Evolutionary conservation across 179 eudicot species (phyloP), one percentile per base, ranked within the genome.

Genomic region (Patellifolia procumbens): DNA sequence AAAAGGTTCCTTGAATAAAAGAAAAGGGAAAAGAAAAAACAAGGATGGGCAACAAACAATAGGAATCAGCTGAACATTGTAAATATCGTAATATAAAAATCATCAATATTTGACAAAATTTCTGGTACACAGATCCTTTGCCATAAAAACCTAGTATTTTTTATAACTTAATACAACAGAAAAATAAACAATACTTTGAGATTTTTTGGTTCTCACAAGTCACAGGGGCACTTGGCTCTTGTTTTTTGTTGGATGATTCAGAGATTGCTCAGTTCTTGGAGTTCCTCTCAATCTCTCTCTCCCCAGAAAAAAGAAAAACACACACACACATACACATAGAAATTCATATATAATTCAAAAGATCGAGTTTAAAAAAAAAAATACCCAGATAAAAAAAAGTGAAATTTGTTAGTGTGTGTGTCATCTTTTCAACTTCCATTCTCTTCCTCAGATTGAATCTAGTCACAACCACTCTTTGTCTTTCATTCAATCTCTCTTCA

Each of bases 361-460:
- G 17, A 31, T 7, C 35, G 15, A n/a, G 34, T 3, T 12, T 9
- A 10, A 34, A 75, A 43, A 8, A 13, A 24, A 13, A 39, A 32
- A 65, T n/a, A 53, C 15, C 31, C 15, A 20, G 31, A 8, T 48
- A 45, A 9, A 17, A 17, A 35, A 5, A 15, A 52, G 29, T 7
- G 28, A 9, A 12, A 9, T 10, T 65, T 49, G n/a, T n/a, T n/a
- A n/a, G n/a, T n/a, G n/a, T 42, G 16, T 45, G 31, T 76, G 59
- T 76, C 68, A 70, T 76, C 31, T 69, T 76, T 76, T 69, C 59
- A 69, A 61, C 68, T 68, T 46, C 49, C 63, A 59, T 69, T 60
- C 22, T 62, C 75, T 70, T 70, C 75, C 70, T 48, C 79, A 58
- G 66, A 69, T 68, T 76, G 58, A 68, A 76, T 76, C 79, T n/a